phyloP scores from a whole-genome alignment of 768 basidiomycete species.

The Boletellus emodensis region DNA sequence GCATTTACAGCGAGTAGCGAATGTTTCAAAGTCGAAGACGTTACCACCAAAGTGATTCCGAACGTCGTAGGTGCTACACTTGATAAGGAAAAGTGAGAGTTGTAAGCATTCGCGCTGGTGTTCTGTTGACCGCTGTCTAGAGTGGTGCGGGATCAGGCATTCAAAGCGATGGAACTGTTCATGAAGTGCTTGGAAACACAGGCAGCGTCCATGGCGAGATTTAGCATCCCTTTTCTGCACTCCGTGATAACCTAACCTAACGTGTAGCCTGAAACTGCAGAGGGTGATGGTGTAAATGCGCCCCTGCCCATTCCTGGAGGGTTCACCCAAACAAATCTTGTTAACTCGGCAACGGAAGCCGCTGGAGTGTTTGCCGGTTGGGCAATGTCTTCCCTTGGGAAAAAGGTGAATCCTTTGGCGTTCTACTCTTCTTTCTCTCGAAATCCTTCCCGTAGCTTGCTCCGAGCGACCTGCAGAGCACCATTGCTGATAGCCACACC shows the following conservation, averaged over 20 bases:
- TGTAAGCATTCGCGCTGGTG: not conserved
- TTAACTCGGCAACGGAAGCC: constrained; percentile 85
- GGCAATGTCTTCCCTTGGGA: constrained; percentile 89
- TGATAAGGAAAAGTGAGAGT: constrained; percentile 86
- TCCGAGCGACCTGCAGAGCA: constrained; percentile 66
- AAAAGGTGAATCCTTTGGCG: constrained; percentile 49
- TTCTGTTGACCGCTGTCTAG: constrained; percentile 37
- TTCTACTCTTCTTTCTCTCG: not conserved
- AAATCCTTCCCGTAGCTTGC: constrained; percentile 47
- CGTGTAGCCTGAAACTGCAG: constrained; percentile 54
- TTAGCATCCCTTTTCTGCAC: not conserved
- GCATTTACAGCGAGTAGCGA: constrained; percentile 93
- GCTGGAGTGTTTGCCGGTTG: constrained; percentile 91
- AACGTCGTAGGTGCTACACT: constrained; percentile 74
- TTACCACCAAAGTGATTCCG: constrained; percentile 88
- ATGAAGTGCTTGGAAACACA: constrained; percentile 78
- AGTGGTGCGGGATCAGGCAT: constrained; percentile 91
- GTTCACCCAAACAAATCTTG: constrained; percentile 42
- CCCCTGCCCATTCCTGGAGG: constrained; percentile 28
- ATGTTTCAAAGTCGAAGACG: constrained; percentile 81
- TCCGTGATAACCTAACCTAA: not conserved
- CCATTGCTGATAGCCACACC: constrained; percentile 52
- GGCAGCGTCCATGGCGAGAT: constrained; percentile 74
- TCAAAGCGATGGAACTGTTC: constrained; percentile 88
- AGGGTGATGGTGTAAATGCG: constrained; percentile 35